Conservation (phyloP, 2,329 filamentous ascomycete genomes). For the Chalaropsis ovoidea region DNA sequence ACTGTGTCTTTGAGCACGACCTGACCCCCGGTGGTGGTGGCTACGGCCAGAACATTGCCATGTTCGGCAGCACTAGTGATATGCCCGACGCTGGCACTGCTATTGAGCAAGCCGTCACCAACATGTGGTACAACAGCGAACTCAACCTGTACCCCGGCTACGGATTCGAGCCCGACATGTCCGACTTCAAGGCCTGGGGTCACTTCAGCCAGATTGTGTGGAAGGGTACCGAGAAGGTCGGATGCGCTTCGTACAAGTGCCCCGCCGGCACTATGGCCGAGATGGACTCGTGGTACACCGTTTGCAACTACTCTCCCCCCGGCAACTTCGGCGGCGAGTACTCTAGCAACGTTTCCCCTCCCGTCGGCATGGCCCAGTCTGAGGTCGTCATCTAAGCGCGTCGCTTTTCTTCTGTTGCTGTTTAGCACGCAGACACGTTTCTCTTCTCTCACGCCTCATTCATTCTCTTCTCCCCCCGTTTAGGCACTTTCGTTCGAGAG, state of each 20-base stretch:
- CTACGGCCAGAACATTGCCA: slow-evolving; percentile 90
- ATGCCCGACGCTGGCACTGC: slow-evolving; percentile 35
- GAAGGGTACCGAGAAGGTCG: slow-evolving; percentile 34
- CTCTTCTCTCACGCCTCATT: slow-evolving; percentile 18
- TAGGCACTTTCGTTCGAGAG: slow-evolving; percentile 5
- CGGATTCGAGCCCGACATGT: slow-evolving; percentile 49
- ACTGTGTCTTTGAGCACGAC: slow-evolving; percentile 66
- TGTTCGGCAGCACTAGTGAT: slow-evolving; percentile 39
- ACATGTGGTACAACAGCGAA: slow-evolving; percentile 86
- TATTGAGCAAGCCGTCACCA: slow-evolving; percentile 58
- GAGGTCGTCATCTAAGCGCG: slow-evolving; percentile 30
- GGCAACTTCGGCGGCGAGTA: slow-evolving; percentile 53
- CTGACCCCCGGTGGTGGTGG: slow-evolving; percentile 51
- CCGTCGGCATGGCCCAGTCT: slow-evolving; percentile 30
- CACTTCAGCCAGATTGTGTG: slow-evolving; percentile 40
- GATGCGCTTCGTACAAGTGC: slow-evolving; percentile 62
- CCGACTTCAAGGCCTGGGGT: slow-evolving; percentile 56
- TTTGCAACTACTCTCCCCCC: slow-evolving; percentile 74
- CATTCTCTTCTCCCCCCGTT: slow-evolving; percentile 8
- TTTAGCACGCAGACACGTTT: neutral
- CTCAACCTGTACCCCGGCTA: slow-evolving; percentile 50
- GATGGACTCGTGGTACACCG: slow-evolving; percentile 60
- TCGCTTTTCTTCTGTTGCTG: slow-evolving; percentile 7
- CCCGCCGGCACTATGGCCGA: slow-evolving; percentile 36
- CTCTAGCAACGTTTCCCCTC: slow-evolving; percentile 40